Evolutionary conservation across 202 grass and related monocot species (phyloP), one percentile per base, ranked within the genome.

Genomic region (Brachypodium distachyon): DNA sequence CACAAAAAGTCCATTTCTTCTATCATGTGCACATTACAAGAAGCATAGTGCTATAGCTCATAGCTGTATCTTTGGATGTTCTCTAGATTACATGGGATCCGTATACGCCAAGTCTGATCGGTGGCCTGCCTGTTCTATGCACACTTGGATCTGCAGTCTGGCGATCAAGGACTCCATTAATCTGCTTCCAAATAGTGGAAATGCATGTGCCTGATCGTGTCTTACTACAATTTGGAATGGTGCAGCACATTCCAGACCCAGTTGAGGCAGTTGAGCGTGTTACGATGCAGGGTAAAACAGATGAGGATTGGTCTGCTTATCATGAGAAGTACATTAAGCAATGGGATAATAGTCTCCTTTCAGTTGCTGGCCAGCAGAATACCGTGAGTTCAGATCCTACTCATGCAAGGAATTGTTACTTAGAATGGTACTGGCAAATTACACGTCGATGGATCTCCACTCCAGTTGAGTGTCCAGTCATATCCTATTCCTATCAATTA

Each of bases 101-200:
- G 13, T 89, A 85, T 71, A 81, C 34, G 32, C 56, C 87, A 54
- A 65, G 69, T 33, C 49, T 85, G 49, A 52, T 77, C 7, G 46
- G 40, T 52, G 72, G 26, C 11, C 50, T 89, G 29, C 82, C 82
- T 81, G 39, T 72, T 5, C 37, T 72, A 59, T 85, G 77, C 50
- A 81, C 72, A 77, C 40, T 63, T 60, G 87, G 87, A 34, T 84
- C 77, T 52, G 65, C 49, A 29, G 82, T 89, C 11, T 89, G 87
- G 72, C 50, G 1, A 59, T 77, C 77, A 67, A 73, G 78, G 60
- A 72, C 66, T 47, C 82, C 82, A 14, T 72, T 85, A 41, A 85
- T 85, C 83, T 85, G 82, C 82, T 85, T 85, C 77, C 82, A 85
- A 46, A 77, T 89, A 60, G 82, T 85, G 66, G 87, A 89, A 77